Evolutionary conservation across 179 eudicot species (phyloP), one percentile per base, ranked within the genome.

Genomic region (Silene vulgaris): DNA sequence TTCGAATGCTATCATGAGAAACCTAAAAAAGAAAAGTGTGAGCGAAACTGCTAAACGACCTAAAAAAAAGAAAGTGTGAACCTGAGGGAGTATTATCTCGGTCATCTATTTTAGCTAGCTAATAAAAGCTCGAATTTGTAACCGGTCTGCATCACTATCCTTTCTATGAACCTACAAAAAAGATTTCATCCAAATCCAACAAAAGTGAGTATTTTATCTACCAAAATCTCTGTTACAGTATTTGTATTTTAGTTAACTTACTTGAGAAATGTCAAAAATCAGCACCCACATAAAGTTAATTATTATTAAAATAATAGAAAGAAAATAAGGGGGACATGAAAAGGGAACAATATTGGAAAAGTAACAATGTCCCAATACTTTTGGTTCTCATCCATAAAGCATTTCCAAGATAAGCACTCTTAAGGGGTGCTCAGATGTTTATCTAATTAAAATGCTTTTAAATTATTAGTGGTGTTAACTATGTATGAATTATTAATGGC

Each of bases 351-450:
- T 45, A 8, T 8, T 23, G 72, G 29, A 8, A 43, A 69, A 19
- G 8, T 17, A 20, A 20, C 8, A 8, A 28, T 16, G 72, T 9
- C 50, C 57, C 57, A 1, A 20, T 19, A n/a, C 0, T 69, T 37
- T 69, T 69, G 60, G 73, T 45, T 68, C 72, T 19, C 72, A 48
- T 69, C 32, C 1, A 45, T 45, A 48, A 69, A 48, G 60, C 21
- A 68, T 9, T 40, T 19, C 20, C 20, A 35, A 68, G 72, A 68
- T 68, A 40, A 40, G 28, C 56, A 68, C 56, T 19, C 56, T 40
- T 68, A 67, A 67, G 69, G 43, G 43, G 26, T 40, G 26, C 43
- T 19, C 7, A 17, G 29, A 68, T 43, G 13, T 68, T 43, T 40
- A 19, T 37, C 28, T 40, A 40, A 40, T 8, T 68, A 1, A 37